Conservation (phyloP, 495 filamentous ascomycete species). For the Chlorociboria aeruginascens region DNA sequence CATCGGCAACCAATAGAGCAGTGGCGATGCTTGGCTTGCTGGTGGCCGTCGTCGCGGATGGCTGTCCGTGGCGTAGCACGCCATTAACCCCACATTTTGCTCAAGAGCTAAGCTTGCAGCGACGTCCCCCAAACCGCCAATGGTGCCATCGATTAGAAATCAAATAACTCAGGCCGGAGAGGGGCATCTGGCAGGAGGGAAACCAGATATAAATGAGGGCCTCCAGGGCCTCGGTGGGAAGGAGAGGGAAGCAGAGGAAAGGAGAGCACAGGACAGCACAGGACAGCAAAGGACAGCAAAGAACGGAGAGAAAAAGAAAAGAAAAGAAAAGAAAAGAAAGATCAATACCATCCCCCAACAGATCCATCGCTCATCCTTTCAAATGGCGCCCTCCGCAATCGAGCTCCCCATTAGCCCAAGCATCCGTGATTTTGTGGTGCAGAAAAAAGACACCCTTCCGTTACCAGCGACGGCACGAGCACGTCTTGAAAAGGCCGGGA, state of each 20-base stretch:
- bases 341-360: neutral
- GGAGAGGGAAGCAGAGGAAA: neutral
- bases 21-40: no score
- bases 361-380: no score
- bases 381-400: conserved; percentile 24
- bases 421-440: conserved; percentile 47
- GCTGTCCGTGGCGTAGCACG: no score
- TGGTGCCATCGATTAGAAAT: no score
- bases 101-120: no score
- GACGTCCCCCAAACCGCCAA: no score
- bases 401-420: conserved; percentile 38
- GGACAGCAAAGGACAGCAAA: no score
- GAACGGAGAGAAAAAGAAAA: neutral
- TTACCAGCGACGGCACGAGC: conserved; percentile 40
- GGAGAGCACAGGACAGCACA: no score
- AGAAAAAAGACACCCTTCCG: conserved; percentile 47
- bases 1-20: no score
- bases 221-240: neutral
- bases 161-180: no score
- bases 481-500: conserved; percentile 49
- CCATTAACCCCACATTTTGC: no score
- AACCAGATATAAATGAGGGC: neutral
- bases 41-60: no score
- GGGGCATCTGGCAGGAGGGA: neutral
- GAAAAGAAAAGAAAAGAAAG: neutral